phyloP scores from a whole-genome alignment of 495 filamentous ascomycete genomes.

The Chaetomidium leptoderma region DNA sequence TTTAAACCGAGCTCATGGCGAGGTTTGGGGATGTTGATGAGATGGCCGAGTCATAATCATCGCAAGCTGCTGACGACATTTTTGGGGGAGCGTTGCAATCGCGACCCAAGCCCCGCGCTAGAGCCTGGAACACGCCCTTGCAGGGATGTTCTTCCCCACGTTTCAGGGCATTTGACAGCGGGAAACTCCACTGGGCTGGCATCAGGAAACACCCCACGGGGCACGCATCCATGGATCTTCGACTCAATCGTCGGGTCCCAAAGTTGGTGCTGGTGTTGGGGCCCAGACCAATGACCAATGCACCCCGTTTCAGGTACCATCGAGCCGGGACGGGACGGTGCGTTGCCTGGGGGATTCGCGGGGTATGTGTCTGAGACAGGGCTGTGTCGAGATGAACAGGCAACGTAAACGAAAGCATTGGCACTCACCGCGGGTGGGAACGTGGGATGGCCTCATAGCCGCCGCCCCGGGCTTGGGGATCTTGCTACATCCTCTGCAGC shows the following conservation, averaged over 20 bases:
- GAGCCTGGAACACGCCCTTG: conserved; percentile 13
- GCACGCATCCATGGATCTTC: background rate
- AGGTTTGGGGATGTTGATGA: background rate
- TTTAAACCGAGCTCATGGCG: background rate
- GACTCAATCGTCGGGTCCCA: background rate
- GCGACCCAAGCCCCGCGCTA: conserved; percentile 15
- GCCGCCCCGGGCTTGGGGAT: conserved; percentile 27
- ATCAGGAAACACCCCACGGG: background rate
- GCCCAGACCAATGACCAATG: background rate
- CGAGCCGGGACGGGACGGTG: conserved; percentile 4
- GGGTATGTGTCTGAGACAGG: background rate
- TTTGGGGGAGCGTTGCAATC: conserved; percentile 3
- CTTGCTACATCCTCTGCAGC: conserved; percentile 32
- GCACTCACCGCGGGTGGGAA: conserved; percentile 24
- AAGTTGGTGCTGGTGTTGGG: background rate
- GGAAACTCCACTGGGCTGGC: conserved; percentile 7
- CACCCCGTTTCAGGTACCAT: conserved; percentile 14
- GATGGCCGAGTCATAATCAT: background rate
- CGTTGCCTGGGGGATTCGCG: conserved; percentile 12
- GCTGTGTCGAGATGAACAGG: conserved; percentile 4
- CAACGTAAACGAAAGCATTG: background rate
- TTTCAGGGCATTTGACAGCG: background rate
- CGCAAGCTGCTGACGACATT: conserved; percentile 17
- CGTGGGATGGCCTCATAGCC: conserved; percentile 7
- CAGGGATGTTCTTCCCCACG: conserved; percentile 16